Conservation (phyloP, 2,329 filamentous ascomycete genomes). For the Chaetomiaceae sp. region DNA sequence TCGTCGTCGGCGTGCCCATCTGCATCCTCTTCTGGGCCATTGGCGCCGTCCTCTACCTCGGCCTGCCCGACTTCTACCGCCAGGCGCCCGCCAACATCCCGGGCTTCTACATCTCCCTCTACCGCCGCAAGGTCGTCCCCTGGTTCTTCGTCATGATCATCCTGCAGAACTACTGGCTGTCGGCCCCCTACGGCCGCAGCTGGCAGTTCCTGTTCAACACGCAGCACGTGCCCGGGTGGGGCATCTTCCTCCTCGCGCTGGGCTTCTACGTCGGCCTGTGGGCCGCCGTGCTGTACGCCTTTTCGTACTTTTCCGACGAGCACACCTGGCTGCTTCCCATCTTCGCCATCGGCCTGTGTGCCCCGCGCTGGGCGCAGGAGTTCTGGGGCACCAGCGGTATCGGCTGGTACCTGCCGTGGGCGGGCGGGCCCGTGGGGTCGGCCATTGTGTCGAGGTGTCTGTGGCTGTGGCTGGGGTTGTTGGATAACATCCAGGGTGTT, state of each 20-base stretch:
- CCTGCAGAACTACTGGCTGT: conserved; percentile 64
- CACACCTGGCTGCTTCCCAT: conserved; percentile 65
- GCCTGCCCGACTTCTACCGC: conserved; percentile 64
- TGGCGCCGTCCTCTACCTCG: conserved; percentile 51
- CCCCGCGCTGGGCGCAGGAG: conserved; percentile 64
- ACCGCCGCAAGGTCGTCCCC: conserved; percentile 59
- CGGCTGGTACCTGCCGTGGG: conserved; percentile 60
- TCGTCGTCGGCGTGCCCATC: conserved; percentile 54
- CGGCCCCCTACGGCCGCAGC: conserved; percentile 61
- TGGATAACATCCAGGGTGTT: conserved; percentile 61
- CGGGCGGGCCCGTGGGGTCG: conserved; percentile 47
- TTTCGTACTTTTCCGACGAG: conserved; percentile 52
- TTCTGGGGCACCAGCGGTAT: conserved; percentile 60
- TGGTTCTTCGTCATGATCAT: conserved; percentile 64
- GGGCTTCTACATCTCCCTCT: conserved; percentile 59
- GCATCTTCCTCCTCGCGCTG: conserved; percentile 52
- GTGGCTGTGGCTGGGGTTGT: conserved; percentile 64
- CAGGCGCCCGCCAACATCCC: conserved; percentile 60
- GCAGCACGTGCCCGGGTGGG: conserved; percentile 51
- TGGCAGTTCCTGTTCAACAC: conserved; percentile 62
- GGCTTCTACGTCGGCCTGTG: conserved; percentile 54
- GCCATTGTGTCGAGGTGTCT: conserved; percentile 54
- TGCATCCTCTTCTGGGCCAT: conserved; percentile 53
- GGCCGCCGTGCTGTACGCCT: conserved; percentile 46
- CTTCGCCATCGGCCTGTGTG: conserved; percentile 62